Evolutionary conservation across 1,139 yeast genomes (phyloP).

Genomic region (Debaryomyces fabryi): DNA sequence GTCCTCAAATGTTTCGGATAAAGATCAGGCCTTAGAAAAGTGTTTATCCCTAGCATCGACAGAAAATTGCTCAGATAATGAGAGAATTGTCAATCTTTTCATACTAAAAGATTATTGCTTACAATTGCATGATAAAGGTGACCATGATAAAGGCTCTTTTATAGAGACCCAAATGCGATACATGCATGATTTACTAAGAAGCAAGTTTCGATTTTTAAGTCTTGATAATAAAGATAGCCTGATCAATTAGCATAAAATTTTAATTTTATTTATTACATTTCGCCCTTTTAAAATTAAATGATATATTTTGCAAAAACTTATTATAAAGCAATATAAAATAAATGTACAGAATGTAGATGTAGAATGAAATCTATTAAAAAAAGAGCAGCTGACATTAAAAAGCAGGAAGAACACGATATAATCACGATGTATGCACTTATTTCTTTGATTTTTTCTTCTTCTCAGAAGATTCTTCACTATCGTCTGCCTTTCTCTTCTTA

Average conservation of each 20-base stretch:
- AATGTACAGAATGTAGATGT: conserved; percentile 20
- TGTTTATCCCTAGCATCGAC: conserved; percentile 19
- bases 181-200: conserved; percentile 16
- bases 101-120: conserved; percentile 22
- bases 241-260: background rate
- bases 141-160: conserved; percentile 26
- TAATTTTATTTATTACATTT: background rate
- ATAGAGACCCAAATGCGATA: conserved; percentile 27
- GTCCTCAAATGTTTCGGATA: conserved; percentile 19
- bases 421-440: conserved; percentile 9
- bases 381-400: background rate
- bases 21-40: conserved; percentile 17
- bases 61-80: conserved; percentile 21
- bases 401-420: conserved; percentile 8
- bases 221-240: too few relatives aligned
- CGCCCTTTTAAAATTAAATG: background rate
- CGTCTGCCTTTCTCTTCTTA: conserved; percentile 59
- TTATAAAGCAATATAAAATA: conserved; percentile 12
- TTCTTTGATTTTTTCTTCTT: conserved; percentile 47
- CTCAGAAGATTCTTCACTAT: conserved; percentile 54
- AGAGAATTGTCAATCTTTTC: conserved; percentile 24
- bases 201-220: conserved; percentile 16
- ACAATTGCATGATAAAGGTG: conserved; percentile 23
- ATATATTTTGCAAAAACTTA: conserved; percentile 4
- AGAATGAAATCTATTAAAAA: conserved; percentile 10